These are phyloP conservation scores for Leccinum disarticulatum DNA, from an alignment of 768 basidiomycete genomes.

Conservation along the genomic window DNA sequence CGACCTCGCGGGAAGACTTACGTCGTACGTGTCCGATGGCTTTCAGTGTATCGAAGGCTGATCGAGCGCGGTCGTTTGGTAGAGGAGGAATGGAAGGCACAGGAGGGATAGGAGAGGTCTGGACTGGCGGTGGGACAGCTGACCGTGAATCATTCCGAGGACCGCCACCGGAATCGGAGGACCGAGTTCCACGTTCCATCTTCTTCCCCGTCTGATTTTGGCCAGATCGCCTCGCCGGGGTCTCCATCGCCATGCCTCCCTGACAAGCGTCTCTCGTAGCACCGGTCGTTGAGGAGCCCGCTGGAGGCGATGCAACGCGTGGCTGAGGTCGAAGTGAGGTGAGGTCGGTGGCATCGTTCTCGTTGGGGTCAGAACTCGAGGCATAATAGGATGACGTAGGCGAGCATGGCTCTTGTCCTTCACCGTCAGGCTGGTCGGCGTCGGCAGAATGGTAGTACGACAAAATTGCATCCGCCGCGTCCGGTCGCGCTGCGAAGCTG, in stretches of 20 bases:
- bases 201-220: conserved; percentile 28
- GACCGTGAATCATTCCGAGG: conserved; percentile 32
- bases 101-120: conserved; percentile 43
- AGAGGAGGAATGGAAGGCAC: conserved; percentile 23
- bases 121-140: conserved; percentile 72
- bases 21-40: conserved; percentile 39
- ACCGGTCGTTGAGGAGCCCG: conserved; percentile 29
- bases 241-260: conserved; percentile 60
- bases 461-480: conserved; percentile 46
- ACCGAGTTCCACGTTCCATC: conserved; percentile 11
- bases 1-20: conserved; percentile 49
- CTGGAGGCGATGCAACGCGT: conserved; percentile 27
- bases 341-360: conserved; percentile 19
- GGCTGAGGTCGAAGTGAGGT: conserved; percentile 16
- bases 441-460: conserved; percentile 59
- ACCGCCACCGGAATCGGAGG: conserved; percentile 28
- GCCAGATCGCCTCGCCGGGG: conserved; percentile 11
- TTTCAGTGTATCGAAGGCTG: conserved; percentile 46
- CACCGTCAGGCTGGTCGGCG: conserved; percentile 14
- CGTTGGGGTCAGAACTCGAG: conserved; percentile 50
- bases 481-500: conserved; percentile 19
- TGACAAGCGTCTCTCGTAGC: conserved; percentile 52
- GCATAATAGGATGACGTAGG: conserved; percentile 30
- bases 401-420: conserved; percentile 25
- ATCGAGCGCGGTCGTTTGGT: conserved; percentile 39